phyloP scores from a whole-genome alignment of 2,329 filamentous ascomycete genomes.

The Fusarium sp. region DNA sequence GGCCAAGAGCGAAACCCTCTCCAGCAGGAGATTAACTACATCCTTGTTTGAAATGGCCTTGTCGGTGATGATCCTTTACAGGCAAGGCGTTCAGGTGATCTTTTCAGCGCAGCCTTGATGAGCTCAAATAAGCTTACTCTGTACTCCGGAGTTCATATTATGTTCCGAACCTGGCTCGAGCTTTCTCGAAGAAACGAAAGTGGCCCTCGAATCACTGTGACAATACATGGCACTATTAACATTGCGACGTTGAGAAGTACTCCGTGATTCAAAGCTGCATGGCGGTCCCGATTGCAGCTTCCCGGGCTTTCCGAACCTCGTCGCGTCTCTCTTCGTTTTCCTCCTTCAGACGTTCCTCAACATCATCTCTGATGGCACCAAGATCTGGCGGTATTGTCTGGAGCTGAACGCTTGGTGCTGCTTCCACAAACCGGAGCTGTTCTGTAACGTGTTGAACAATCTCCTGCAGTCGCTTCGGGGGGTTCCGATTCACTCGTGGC shows the following conservation, averaged over 20 bases:
- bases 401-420: conserved; percentile 88
- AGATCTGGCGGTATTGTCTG: conserved; percentile 81
- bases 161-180: not conserved
- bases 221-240: not conserved
- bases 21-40: not conserved
- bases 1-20: not conserved
- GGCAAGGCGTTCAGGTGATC: not conserved
- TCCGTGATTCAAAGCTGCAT: conserved; percentile 58
- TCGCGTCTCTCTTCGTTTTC: conserved; percentile 68
- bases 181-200: conserved; percentile 1
- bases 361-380: conserved; percentile 70
- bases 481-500: conserved; percentile 78
- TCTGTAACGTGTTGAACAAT: conserved; percentile 82
- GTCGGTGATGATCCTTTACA: not conserved
- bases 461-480: conserved; percentile 75
- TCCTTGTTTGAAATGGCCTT: not conserved
- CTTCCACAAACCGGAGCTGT: conserved; percentile 84
- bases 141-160: not conserved
- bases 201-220: conserved; percentile 5
- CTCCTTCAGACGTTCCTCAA: conserved; percentile 73
- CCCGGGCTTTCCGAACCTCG: conserved; percentile 58
- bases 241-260: not conserved
- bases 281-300: conserved; percentile 64
- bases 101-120: not conserved
- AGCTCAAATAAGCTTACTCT: not conserved